phyloP scores from a whole-genome alignment of 2,329 filamentous ascomycete species.

The Stagonosporopsis rhizophila region DNA sequence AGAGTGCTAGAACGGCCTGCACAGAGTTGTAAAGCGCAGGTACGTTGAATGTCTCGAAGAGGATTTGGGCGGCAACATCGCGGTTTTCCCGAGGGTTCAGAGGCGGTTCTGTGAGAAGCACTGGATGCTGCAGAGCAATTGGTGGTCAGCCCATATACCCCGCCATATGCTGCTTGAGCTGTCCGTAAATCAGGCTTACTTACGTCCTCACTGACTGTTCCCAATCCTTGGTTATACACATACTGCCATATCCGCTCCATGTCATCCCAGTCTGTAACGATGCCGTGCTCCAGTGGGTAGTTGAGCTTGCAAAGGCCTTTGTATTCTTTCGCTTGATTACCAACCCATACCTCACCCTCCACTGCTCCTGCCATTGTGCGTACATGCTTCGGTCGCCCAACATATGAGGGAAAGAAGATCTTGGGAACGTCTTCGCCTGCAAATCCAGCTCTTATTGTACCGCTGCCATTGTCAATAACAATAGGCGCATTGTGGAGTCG shows the following conservation, averaged over 20 bases:
- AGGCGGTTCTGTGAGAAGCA: constrained; percentile 93
- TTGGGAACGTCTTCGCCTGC: constrained; percentile 95
- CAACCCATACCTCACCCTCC: constrained; percentile 97
- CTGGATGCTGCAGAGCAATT: constrained; percentile 72
- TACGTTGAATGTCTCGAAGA: constrained; percentile 99
- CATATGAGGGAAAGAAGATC: constrained; percentile 96
- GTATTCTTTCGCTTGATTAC: constrained; percentile 87
- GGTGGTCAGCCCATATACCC: constrained; percentile 20
- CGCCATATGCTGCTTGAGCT: constrained; percentile 11
- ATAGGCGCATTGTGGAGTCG: constrained; percentile 95
- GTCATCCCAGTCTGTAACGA: constrained; percentile 99
- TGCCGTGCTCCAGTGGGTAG: constrained; percentile 95
- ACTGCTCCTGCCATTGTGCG: constrained; percentile 94
- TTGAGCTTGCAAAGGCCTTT: constrained; percentile 93
- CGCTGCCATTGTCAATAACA: constrained; percentile 98
- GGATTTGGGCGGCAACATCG: constrained; percentile 93
- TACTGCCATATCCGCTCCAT: constrained; percentile 99
- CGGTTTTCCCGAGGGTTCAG: constrained; percentile 95
- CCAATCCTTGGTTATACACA: constrained; percentile 93
- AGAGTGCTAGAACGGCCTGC: constrained; percentile 93
- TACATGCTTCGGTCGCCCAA: constrained; percentile 93
- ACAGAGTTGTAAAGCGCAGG: constrained; percentile 96
- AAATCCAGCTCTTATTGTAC: constrained; percentile 95
- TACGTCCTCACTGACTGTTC: constrained; percentile 96
- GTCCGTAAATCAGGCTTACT: constrained; percentile 31